phyloP scores from a whole-genome alignment of 495 filamentous ascomycete genomes.

The Penicillium desertorum region DNA sequence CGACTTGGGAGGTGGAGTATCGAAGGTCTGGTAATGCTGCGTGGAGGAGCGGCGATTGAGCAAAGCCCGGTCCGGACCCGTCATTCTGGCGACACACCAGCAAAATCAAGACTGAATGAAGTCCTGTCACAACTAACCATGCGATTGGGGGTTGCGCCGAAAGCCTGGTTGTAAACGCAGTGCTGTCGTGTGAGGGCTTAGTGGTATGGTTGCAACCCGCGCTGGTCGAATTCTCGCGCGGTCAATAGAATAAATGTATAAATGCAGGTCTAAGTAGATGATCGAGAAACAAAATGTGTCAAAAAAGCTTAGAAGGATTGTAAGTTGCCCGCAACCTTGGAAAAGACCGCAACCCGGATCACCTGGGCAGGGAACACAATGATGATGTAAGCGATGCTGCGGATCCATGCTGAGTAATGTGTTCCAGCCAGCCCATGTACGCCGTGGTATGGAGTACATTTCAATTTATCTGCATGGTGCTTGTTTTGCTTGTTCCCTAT shows the following conservation, averaged over 20 bases:
- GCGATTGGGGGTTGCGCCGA: constrained; percentile 15
- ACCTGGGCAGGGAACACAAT: constrained; percentile 5
- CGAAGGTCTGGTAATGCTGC: constrained; percentile 91
- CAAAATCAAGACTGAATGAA: constrained; percentile 1
- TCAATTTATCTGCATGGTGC: background rate
- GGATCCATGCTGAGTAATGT: constrained; percentile 12
- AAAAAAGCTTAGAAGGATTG: background rate
- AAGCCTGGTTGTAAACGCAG: constrained; percentile 10
- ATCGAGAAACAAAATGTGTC: background rate
- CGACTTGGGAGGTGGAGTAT: constrained; percentile 82
- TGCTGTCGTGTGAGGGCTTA: constrained; percentile 15
- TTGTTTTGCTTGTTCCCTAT: background rate
- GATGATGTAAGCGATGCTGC: constrained; percentile 16
- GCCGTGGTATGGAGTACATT: background rate
- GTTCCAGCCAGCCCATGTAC: background rate
- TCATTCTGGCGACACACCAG: constrained; percentile 26
- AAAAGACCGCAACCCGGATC: constrained; percentile 5
- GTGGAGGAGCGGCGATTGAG: constrained; percentile 65
- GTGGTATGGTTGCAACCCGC: background rate
- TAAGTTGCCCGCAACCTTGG: background rate
- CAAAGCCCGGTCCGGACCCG: constrained; percentile 34
- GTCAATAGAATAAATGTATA: background rate
- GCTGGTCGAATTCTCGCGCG: background rate
- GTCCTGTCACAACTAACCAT: constrained; percentile 8
- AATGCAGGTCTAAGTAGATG: background rate